Conservation (phyloP, 495 filamentous ascomycete genomes). For the Penicillium turbatum region DNA sequence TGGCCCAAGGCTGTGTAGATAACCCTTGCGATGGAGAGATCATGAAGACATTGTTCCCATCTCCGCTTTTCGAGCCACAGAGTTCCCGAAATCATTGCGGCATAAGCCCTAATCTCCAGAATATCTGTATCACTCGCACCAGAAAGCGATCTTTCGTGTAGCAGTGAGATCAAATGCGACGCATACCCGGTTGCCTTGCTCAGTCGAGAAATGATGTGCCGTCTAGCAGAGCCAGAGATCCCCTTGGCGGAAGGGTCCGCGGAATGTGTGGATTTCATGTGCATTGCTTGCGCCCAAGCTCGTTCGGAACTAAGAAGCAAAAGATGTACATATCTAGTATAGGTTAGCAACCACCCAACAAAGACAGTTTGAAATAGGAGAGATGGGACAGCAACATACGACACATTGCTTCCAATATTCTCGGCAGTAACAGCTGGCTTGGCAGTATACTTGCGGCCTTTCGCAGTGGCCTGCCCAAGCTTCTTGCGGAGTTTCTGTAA, state of each 20-base stretch:
- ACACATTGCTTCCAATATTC: slow-evolving; percentile 70
- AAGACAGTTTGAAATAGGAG: not conserved
- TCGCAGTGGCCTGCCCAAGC: slow-evolving; percentile 74
- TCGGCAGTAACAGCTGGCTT: slow-evolving; percentile 69
- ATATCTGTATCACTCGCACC: slow-evolving; percentile 67
- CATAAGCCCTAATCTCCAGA: slow-evolving; percentile 84
- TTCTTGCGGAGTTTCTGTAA: slow-evolving; percentile 80
- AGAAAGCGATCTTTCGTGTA: slow-evolving; percentile 54
- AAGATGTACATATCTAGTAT: slow-evolving; percentile 66
- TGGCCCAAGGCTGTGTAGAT: slow-evolving; percentile 77
- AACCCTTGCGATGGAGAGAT: slow-evolving; percentile 70
- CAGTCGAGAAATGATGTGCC: slow-evolving; percentile 82
- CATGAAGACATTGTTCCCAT: slow-evolving; percentile 74
- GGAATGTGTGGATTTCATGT: slow-evolving; percentile 80
- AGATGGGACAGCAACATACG: slow-evolving; percentile 49
- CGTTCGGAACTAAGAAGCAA: slow-evolving; percentile 82
- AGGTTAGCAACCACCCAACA: not conserved
- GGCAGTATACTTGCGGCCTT: slow-evolving; percentile 75
- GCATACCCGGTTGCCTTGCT: slow-evolving; percentile 73
- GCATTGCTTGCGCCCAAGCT: slow-evolving; percentile 95
- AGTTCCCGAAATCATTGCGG: slow-evolving; percentile 66
- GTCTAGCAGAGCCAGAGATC: slow-evolving; percentile 71
- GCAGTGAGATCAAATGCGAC: slow-evolving; percentile 58
- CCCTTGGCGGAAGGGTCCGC: slow-evolving; percentile 66
- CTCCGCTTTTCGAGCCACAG: slow-evolving; percentile 78